phyloP scores from a whole-genome alignment of 2,329 filamentous ascomycete genomes.

The Dryadomyces quercus-mongolicae region DNA sequence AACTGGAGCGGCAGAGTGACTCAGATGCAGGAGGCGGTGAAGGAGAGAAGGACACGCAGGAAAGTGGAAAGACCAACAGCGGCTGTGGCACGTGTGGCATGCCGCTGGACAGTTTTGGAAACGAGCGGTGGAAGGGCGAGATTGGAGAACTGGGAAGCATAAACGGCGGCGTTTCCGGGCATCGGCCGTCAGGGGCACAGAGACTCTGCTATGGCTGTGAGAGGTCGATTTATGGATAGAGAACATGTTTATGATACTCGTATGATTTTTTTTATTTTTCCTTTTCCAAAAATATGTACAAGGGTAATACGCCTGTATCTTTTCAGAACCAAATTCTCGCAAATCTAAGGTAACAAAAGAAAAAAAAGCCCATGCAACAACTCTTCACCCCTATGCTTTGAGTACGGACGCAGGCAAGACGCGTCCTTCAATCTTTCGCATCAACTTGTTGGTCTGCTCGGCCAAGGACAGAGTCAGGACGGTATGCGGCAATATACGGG shows the following conservation, averaged over 20 bases:
- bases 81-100: conserved; percentile 60
- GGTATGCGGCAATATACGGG: conserved; percentile 88
- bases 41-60: too few species aligned
- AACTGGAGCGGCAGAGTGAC: conserved; percentile 45
- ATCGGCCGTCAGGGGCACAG: conserved; percentile 13
- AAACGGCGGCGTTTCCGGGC: conserved; percentile 14
- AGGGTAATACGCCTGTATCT: not conserved
- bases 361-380: too few species aligned
- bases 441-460: conserved; percentile 91
- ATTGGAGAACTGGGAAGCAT: conserved; percentile 32
- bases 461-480: conserved; percentile 86
- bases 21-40: not conserved
- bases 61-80: not conserved
- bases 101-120: conserved; percentile 49
- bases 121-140: conserved; percentile 51
- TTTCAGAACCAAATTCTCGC: not conserved
- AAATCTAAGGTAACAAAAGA: too few species aligned
- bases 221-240: conserved; percentile 45
- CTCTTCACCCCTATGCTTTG: conserved; percentile 4
- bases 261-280: not conserved
- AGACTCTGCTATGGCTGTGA: conserved; percentile 64
- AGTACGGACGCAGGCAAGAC: conserved; percentile 32
- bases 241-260: not conserved
- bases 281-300: not conserved
- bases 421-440: conserved; percentile 61